These are phyloP conservation scores for Suillus clintonianus DNA, from an alignment of 768 basidiomycete genomes.

Conservation along the genomic window DNA sequence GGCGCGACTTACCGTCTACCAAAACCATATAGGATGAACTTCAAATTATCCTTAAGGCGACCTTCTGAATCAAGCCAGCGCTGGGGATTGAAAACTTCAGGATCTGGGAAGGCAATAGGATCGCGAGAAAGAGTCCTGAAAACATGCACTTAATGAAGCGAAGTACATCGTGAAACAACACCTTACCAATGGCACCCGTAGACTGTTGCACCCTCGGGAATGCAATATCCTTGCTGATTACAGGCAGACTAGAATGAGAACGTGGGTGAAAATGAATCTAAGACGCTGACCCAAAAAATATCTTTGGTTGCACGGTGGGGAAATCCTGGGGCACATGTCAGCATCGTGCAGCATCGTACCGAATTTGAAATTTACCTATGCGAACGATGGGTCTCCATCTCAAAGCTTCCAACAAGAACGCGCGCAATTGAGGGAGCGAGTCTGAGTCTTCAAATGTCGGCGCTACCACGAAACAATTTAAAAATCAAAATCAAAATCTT, in stretches of 20 bases:
- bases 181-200: constrained; percentile 32
- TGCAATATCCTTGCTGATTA: constrained; percentile 32
- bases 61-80: constrained; percentile 53
- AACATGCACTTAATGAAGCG: not conserved
- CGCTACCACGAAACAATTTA: constrained; percentile 27
- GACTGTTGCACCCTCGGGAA: constrained; percentile 36
- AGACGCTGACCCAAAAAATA: constrained; percentile 49
- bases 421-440: constrained; percentile 35
- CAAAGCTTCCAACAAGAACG: constrained; percentile 37
- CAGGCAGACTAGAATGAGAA: no score
- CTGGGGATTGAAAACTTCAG: constrained; percentile 55
- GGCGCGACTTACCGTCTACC: constrained; percentile 36
- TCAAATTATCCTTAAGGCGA: constrained; percentile 46
- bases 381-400: constrained; percentile 34
- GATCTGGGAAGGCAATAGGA: constrained; percentile 48
- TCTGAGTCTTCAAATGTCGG: constrained; percentile 38
- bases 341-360: not conserved
- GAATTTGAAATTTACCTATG: constrained; percentile 22
- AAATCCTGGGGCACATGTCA: constrained; percentile 41
- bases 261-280: no score
- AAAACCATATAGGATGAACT: constrained; percentile 53
- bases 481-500: not conserved
- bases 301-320: constrained; percentile 63
- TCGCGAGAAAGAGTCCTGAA: constrained; percentile 53
- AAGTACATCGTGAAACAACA: no score